Evolutionary conservation across 768 basidiomycete genomes (phyloP), one percentile per base, ranked within the genome.

Genomic region (Boletus rufocinnamomeus): DNA sequence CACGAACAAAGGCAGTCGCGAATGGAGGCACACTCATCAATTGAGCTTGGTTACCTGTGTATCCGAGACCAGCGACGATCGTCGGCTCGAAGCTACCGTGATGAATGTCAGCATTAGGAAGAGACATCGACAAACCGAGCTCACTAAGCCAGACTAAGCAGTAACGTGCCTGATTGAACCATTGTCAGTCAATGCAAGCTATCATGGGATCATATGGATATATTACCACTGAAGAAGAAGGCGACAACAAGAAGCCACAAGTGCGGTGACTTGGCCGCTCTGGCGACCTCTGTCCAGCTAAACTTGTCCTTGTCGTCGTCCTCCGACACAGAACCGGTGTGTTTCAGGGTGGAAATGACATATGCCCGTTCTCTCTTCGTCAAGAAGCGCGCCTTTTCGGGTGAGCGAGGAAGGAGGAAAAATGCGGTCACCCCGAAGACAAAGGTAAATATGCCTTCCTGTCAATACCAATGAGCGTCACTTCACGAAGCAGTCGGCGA

Each of bases 381-480:
- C 25, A 89, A 73, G 76, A 88, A 86, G 43, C 72, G 72, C 4
- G 83, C 79, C 16, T 73, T 70, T 6, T 61, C 66, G 4, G 83
- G 80, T 0, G 78, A 75, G 43, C 69, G 63, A 10, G 85, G 80
- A 45, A 85, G 73, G 41, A 86, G 55, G 62, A 79, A 74, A 74
- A 78, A 87, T 0, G 82, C 76, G 2, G 69, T 30, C 4, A 82
- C 34, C 8, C 87, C 89, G 59, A 86, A 83, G 3, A 81, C 48
- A 56, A 83, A 73, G 0, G 88, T 88, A 70, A 91, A 84, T 3
- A 81, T 71, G 1, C 89, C 89, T 70, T 89, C 83, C 72, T 76
- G 38, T 28, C 32, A 8, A 19, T 25, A 38, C 2, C 14, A 5
- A 38, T 64, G 16, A 59, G 47, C 23, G 17, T 38, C 38, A 45